Percentiles rank a stretch among this genome's conserved stretches.
Evolutionary conservation across 179 eudicot genomes (phyloP).

Genomic region (Beta lomatogona): DNA sequence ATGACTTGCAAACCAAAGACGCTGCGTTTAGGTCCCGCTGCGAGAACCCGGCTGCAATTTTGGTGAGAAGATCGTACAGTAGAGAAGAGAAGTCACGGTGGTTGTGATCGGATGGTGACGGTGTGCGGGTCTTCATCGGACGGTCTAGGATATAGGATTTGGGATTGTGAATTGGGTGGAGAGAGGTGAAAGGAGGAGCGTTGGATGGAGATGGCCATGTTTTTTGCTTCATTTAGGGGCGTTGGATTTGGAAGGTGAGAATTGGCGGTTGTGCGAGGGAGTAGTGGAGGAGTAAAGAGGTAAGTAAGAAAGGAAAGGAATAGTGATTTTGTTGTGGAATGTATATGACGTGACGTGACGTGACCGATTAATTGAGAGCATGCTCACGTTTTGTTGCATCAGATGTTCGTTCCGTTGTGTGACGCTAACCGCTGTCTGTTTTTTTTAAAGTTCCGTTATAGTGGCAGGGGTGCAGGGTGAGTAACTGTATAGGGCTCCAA

Average conservation of each 20-base stretch:
- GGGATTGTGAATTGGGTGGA: constrained; percentile 26
- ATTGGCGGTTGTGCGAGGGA: background rate
- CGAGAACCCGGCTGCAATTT: constrained; percentile 49
- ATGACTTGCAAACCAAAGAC: constrained; percentile 64
- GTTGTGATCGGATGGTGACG: background rate
- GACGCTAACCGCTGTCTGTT: no score
- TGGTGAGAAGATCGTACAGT: constrained; percentile 58
- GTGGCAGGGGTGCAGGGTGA: no score
- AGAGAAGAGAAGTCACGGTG: constrained; percentile 48
- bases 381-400: no score
- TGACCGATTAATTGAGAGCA: no score
- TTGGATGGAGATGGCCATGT: constrained; percentile 58
- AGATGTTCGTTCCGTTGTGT: no score
- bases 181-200: constrained; percentile 43
- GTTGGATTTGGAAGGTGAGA: constrained; percentile 1
- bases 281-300: background rate
- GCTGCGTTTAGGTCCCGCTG: constrained; percentile 50
- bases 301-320: background rate
- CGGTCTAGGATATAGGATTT: constrained; percentile 7
- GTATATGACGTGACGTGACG: no score
- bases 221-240: constrained; percentile 34
- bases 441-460: no score
- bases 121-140: background rate
- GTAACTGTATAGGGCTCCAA: no score
- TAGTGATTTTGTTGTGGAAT: background rate